Conservation (phyloP, 1,284 basidiomycete genomes). For the Cryptococcus wingfieldii region DNA sequence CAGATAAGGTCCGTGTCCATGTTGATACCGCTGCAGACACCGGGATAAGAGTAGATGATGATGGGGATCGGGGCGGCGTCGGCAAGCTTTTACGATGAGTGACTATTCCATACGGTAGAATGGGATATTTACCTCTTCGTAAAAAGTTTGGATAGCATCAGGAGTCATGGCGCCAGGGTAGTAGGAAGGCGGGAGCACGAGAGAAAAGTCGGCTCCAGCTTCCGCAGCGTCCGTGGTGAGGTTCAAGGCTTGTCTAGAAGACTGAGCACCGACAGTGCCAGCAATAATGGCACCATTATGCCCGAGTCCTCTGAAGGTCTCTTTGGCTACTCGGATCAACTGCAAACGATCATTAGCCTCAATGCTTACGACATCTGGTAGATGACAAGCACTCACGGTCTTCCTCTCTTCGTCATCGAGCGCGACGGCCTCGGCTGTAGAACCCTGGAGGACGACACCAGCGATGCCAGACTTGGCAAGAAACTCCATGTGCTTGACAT, state of each 20-base stretch:
- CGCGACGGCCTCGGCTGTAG: slow-evolving; percentile 44
- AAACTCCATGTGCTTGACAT: slow-evolving; percentile 37
- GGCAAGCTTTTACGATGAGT: slow-evolving; percentile 20
- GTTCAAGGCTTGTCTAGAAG: slow-evolving; percentile 25
- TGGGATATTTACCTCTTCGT: slow-evolving; percentile 20
- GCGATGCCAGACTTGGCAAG: slow-evolving; percentile 23
- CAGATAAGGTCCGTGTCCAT: slow-evolving; percentile 33
- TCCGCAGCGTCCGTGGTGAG: slow-evolving; percentile 21
- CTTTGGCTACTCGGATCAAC: slow-evolving; percentile 28
- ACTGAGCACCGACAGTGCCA: slow-evolving; percentile 33
- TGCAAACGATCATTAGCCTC: slow-evolving; percentile 1
- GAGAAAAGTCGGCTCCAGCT: slow-evolving; percentile 31
- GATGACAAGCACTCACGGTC: slow-evolving; percentile 15
- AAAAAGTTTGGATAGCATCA: slow-evolving; percentile 25
- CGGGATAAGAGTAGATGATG: slow-evolving; percentile 39
- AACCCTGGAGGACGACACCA: slow-evolving; percentile 43
- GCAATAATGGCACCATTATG: slow-evolving; percentile 28
- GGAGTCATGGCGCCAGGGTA: slow-evolving; percentile 26
- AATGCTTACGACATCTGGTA: neutral
- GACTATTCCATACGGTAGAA: neutral
- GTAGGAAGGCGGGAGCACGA: slow-evolving; percentile 34
- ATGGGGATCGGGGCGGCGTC: slow-evolving; percentile 32
- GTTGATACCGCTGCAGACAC: slow-evolving; percentile 33
- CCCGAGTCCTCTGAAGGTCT: slow-evolving; percentile 16
- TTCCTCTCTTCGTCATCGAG: slow-evolving; percentile 37